A percentile compares a stretch with the other conserved stretches of the same genome.
phyloP scores from a whole-genome alignment of 345 rosid species.

The Clarkia xantiana region DNA sequence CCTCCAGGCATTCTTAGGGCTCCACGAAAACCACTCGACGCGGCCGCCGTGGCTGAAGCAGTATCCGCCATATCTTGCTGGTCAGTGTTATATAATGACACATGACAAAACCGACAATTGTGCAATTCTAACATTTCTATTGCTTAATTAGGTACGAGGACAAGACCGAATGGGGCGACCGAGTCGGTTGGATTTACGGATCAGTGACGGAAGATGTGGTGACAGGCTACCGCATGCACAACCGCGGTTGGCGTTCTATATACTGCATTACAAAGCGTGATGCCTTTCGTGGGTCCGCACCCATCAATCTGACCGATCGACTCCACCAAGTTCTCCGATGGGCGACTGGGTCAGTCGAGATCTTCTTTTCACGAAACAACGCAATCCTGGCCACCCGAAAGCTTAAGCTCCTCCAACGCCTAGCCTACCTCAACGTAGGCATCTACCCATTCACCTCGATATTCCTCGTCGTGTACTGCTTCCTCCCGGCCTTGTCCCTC shows the following conservation, averaged over 20 bases:
- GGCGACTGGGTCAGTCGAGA: constrained; percentile 94
- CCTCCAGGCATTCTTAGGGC: constrained; percentile 67
- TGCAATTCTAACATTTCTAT: background rate
- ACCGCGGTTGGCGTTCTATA: constrained; percentile 91
- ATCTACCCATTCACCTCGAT: constrained; percentile 84
- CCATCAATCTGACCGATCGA: constrained; percentile 80
- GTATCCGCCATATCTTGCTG: constrained; percentile 93
- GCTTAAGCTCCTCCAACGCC: constrained; percentile 69
- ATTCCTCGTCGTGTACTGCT: constrained; percentile 74
- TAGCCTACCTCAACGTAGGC: constrained; percentile 77
- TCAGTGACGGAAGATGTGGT: constrained; percentile 96
- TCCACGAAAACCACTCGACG: constrained; percentile 86
- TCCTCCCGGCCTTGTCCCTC: constrained; percentile 88
- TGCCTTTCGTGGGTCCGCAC: constrained; percentile 87
- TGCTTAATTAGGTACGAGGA: constrained; percentile 72
- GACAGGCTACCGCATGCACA: constrained; percentile 93
- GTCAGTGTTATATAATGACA: constrained; percentile 16
- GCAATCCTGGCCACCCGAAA: constrained; percentile 45
- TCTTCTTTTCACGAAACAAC: constrained; percentile 89
- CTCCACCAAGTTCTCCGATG: constrained; percentile 90
- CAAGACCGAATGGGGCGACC: constrained; percentile 93
- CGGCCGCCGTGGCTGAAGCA: constrained; percentile 71
- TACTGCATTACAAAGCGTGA: constrained; percentile 82
- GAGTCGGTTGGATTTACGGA: constrained; percentile 97
- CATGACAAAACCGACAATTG: no score